A percentile compares a stretch with the other conserved stretches of the same genome.
phyloP scores from a whole-genome alignment of 2,329 filamentous ascomycete genomes.

The Aspergillus intermedius region DNA sequence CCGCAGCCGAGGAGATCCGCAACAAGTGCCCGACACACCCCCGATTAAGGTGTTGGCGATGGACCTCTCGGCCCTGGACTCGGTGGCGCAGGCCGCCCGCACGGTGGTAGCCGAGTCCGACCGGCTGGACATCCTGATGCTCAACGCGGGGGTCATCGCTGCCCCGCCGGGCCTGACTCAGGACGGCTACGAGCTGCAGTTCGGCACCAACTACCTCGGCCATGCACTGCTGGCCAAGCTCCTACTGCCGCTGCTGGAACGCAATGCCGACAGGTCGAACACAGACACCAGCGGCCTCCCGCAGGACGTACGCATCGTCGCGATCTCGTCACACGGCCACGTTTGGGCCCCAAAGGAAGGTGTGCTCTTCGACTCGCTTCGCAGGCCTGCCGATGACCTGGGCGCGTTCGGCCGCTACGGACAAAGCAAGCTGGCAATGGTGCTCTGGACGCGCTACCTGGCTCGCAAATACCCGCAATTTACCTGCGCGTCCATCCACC shows the following conservation, averaged over 20 bases:
- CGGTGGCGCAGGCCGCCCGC: conserved; percentile 37
- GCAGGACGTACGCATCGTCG: conserved; percentile 5
- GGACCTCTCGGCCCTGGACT: conserved; percentile 42
- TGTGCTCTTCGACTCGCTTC: conserved; percentile 10
- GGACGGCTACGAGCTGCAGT: conserved; percentile 47
- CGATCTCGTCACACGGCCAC: conserved; percentile 6
- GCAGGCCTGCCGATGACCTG: conserved; percentile 3
- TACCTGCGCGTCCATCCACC: conserved; percentile 34
- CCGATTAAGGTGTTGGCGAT: conserved; percentile 34
- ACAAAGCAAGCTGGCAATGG: conserved; percentile 45
- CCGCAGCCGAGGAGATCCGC: conserved; percentile 32
- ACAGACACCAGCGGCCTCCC: neutral
- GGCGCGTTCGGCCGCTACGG: conserved; percentile 36
- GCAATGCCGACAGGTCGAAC: neutral
- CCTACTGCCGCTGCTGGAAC: conserved; percentile 22
- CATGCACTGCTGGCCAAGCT: conserved; percentile 42
- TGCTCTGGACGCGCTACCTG: conserved; percentile 39
- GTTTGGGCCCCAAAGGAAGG: conserved; percentile 3
- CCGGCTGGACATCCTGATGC: conserved; percentile 42
- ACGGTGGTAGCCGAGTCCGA: conserved; percentile 28
- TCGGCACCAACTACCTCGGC: conserved; percentile 47
- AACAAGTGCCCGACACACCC: conserved; percentile 14
- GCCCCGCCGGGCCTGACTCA: conserved; percentile 31
- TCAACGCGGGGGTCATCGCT: conserved; percentile 44
- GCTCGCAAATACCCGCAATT: conserved; percentile 34